Evolutionary conservation across 176 grass and related monocot species (phyloP), one percentile per base, ranked within the genome.

Genomic region (Triticum dicoccoides): DNA sequence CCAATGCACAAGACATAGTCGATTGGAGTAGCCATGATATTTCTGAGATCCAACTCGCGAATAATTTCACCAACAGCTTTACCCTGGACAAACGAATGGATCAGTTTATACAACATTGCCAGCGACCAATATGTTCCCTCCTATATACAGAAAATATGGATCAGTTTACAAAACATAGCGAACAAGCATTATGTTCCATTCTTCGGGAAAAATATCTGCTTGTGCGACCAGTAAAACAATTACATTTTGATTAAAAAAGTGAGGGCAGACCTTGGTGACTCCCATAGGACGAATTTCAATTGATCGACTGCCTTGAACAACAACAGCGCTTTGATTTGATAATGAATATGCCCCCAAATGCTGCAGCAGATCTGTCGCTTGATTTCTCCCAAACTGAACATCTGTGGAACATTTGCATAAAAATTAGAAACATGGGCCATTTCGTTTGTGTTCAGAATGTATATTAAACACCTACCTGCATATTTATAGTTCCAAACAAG

Each of bases 401-500:
- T 95, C 96, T 98, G 41, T 70, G 62, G 66, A 51, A 87, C 9
- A 70, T 82, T 85, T 81, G 66, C 52, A 83, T 44, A 5, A 34
- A 32, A 39, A 38, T 38, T 5, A 70, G 68, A n/a, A 70, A 70
- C 0, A 38, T 20, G 76, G 11, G 18, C 2, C 1, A 2, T 25
- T 49, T 85, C 10, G 33, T 38, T 83, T 34, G 39, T 44, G 58
- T 20, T 18, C 39, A 47, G 62, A 30, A 52, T 41, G 35, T 68
- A 87, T 33, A 11, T 24, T 74, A 37, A 80, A 68, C 4, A 54
- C 79, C 49, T 83, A 92, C 96, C 96, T 21, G 92, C 91, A 77
- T 98, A 90, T 52, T 98, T 98, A 82, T 96, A 98, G 62, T 94
- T 98, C 96, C 96, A 98, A 18, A 96, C 90, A 88, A 94, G 73